Base-by-base conservation (phyloP, 495 filamentous ascomycete species). In the Durotheca rogersii region DNA sequence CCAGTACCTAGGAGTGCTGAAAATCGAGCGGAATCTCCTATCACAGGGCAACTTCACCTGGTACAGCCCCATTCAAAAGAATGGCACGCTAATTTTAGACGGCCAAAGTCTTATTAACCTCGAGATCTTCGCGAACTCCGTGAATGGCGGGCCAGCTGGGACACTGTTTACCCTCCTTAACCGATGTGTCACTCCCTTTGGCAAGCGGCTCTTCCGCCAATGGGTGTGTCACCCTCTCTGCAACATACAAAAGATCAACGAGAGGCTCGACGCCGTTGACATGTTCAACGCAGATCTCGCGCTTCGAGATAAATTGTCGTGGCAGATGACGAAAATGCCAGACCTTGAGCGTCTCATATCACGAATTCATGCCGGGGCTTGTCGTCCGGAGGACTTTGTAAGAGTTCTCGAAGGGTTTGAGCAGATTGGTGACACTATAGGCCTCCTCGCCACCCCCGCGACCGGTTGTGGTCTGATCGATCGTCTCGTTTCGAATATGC, bases 191-290 rank as follows among this genome's bases (percentile, higher is more conserved):
- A 96, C 94, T 1, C 92, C 94, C 0, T 99, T 97, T 59, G 94
- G 92, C 41, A 99, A 99, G 73, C 85, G 94, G 3, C 87, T 93
- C 70, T 91, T 97, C 68, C 85, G 90, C 30, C 91, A 96, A 67
- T 99, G 94, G 94, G 87, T 97, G 2, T 97, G 93, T 70, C 94
- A 97, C 60, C 94, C 94, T 0, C 76, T 99, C 21, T 86, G 89
- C 51, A 87, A 96, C 70, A 79, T 87, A 14, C 69, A 77, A 15
- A 88, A 84, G 68, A 96, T 97, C 73, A 94, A 97, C 63, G 88
- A 93, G 40, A 77, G 94, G n/a, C 71, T 99, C 5, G 94, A 99
- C 69, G 93, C 94, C 4, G 91, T 99, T 9, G 94, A 97, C 51
- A 83, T 89, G 53, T 69, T 99, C 6, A 96, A 95, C 51, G 84